These are phyloP conservation scores for Cladorrhinum samala DNA, from an alignment of 495 filamentous ascomycete genomes.

Conservation along the genomic window DNA sequence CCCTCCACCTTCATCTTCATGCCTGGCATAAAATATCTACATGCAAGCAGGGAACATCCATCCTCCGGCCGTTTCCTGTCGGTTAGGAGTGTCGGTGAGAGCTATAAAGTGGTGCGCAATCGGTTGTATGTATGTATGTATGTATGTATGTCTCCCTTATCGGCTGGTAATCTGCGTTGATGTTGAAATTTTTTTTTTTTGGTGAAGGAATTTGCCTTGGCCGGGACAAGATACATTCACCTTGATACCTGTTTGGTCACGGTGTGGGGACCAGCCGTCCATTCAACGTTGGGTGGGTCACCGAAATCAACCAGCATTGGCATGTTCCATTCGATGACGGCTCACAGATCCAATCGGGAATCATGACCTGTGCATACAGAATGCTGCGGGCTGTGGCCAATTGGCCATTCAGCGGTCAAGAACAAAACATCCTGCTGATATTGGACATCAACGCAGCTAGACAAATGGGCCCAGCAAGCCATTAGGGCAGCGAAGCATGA, in stretches of 20 bases:
- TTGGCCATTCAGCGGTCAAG: slow-evolving; percentile 33
- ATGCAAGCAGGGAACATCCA: slow-evolving; percentile 14
- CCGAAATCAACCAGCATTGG: slow-evolving; percentile 9
- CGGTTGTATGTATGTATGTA: slow-evolving; percentile 17
- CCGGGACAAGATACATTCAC: slow-evolving; percentile 10
- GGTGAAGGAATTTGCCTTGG: slow-evolving; percentile 2
- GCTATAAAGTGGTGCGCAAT: slow-evolving; percentile 13
- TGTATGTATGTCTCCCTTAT: slow-evolving; percentile 15
- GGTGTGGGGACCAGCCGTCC: slow-evolving; percentile 1
- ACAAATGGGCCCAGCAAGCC: slow-evolving; percentile 18
- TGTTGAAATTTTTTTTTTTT: slow-evolving; percentile 15
- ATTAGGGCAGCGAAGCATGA: slow-evolving; percentile 37
- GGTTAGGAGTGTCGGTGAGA: slow-evolving; percentile 28
- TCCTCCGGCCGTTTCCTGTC: slow-evolving; percentile 6
- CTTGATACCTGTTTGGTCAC: slow-evolving; percentile 15
- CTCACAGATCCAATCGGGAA: slow-evolving; percentile 31
- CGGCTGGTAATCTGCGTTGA: slow-evolving; percentile 4
- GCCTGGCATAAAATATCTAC: slow-evolving; percentile 21
- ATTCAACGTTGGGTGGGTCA: slow-evolving; percentile 2
- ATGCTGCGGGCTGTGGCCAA: slow-evolving; percentile 22
- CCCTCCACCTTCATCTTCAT: slow-evolving; percentile 7
- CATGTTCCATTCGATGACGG: slow-evolving; percentile 5
- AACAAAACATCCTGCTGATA: slow-evolving; percentile 31
- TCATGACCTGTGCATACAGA: slow-evolving; percentile 29
- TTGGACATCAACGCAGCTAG: slow-evolving; percentile 45